Base-by-base conservation (phyloP, 805 yeast genomes). In the Teunomyces panamensis region DNA sequence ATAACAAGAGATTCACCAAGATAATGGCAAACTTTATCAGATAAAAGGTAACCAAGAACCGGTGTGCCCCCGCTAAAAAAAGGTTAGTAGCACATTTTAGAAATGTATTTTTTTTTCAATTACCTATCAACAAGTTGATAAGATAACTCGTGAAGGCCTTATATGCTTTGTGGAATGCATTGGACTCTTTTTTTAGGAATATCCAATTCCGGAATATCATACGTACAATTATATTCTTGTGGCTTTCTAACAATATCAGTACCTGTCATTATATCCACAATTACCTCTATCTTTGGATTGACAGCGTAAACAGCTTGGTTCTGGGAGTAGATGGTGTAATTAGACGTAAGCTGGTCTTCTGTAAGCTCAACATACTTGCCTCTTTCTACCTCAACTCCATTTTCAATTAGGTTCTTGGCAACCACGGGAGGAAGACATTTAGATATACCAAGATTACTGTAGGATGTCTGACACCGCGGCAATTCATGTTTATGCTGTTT, bases 351-450 rank as follows among this genome's bases (percentile, higher is more conserved):
- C 35, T 81, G 83, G 0, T 64, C 57, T 7, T 68, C 72, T 2
- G 66, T 49, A 7, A 85, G 58, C 3, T 68, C 56, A 7, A 83
- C 76, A 57, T 63, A 83, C 48, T 65, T 64, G 0, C 92, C 92
- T 42, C 59, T 64, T 8, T 63, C 57, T 0, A 67, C 71, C 6
- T 67, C 60, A 4, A 79, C 83, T 0, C 89, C 88, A 8, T 57
- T 59, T 27, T 68, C 66, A 35, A 84, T 74, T 43, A 83, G 59
- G 0, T 66, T 68, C 4, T 64, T 60, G 0, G 79, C 81, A 27
- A 68, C 45, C 3, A 68, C 71, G 37, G 55, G 49, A 11, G 85
- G 85, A n/a, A 79, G 55, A 0, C 78, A 76, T 6, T 60, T 65
- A 8, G 75, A 67, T 10, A 73, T 69, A 24, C 65, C 71, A 7